Base-by-base conservation (phyloP, 192 early-diverging fungal species). In the Gonapodya sp. region DNA sequence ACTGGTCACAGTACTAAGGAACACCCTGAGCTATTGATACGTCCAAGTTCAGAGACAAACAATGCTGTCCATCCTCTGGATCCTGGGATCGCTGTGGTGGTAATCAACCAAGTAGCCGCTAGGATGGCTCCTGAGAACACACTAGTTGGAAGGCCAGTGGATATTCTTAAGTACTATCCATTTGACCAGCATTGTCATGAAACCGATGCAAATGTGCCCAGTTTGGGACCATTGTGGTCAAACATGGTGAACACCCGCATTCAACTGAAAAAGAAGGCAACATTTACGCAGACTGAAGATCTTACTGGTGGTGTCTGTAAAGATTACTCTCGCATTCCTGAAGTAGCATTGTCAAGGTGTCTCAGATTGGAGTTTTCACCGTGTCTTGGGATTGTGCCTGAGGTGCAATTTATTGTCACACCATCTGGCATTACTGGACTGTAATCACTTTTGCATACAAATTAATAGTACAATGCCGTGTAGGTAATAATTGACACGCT, bases 231-330 rank as follows among this genome's bases (percentile, higher is more conserved):
- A 18, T 2, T 33, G 31, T 77, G 75, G 75, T 18, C 30, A 16
- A 77, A 77, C 31, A 34, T 77, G 30, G 18, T 77, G 75, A 77
- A 77, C 75, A 77, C 75, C 18, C 16, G 75, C 18, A 18, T 77
- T 16, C 75, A 33, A 34, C 2, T 77, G 75, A 77, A 33, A 16
- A 77, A 77, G 75, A 77, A 32, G 31, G 18, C 75, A 33, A 33
- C 75, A 2, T 16, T 34, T 16, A 33, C 31, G 75, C 16, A 14
- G 75, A 33, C 16, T 33, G 8, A 18, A 2, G 75, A 31, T 8
- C 8, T 31, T 16, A 16, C 2, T 18, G 34, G 8, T 16, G 75
- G 18, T 16, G 75, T 2, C 75, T 16, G 30, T 8, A 31, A 18
- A 16, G 75, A 8, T 64, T 16, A 64, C 8, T 16, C 46, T 8